These are phyloP conservation scores for Globisporangium splendens DNA, from an alignment of 352 stramenopile species.

Conservation along the genomic window DNA sequence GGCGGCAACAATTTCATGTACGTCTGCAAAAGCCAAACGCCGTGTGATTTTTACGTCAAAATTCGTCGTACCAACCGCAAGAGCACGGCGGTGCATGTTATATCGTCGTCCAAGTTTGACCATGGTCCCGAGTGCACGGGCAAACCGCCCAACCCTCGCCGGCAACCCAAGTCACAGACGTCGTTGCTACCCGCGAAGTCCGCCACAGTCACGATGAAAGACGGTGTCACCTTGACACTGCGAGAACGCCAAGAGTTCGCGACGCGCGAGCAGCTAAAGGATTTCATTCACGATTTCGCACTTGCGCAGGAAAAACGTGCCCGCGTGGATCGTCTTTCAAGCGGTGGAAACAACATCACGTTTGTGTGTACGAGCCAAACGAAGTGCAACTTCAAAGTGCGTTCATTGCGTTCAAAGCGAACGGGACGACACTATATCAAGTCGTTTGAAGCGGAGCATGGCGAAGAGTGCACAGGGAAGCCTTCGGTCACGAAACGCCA, in stretches of 20 bases:
- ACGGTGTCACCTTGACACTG: slow-evolving; percentile 28
- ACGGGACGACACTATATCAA: slow-evolving; percentile 16
- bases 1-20: slow-evolving; percentile 53
- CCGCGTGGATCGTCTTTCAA: slow-evolving; percentile 28
- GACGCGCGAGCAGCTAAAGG: slow-evolving; percentile 28
- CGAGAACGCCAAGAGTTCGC: slow-evolving; percentile 32
- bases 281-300: slow-evolving; percentile 47
- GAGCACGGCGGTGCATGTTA: slow-evolving; percentile 1
- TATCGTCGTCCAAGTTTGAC: slow-evolving; percentile 22
- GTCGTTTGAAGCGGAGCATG: slow-evolving; percentile 32
- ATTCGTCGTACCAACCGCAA: slow-evolving; percentile 17
- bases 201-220: slow-evolving; percentile 11
- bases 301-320: slow-evolving; percentile 46
- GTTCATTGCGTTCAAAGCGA: slow-evolving; percentile 14
- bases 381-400: slow-evolving; percentile 37
- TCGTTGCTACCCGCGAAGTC: not conserved
- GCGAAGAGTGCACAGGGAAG: slow-evolving; percentile 27
- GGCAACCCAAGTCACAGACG: not conserved
- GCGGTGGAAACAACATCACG: slow-evolving; percentile 48
- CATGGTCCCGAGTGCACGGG: slow-evolving; percentile 33
- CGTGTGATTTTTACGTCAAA: slow-evolving; percentile 38
- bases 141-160: slow-evolving; percentile 10
- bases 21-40: slow-evolving; percentile 38
- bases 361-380: slow-evolving; percentile 44
- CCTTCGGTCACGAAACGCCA: slow-evolving; percentile 35